A percentile compares a stretch with the other conserved stretches of the same genome.
These are phyloP conservation scores for Monoraphidium neglectum DNA, from an alignment of 139 green algal species.

Conservation along the genomic window DNA sequence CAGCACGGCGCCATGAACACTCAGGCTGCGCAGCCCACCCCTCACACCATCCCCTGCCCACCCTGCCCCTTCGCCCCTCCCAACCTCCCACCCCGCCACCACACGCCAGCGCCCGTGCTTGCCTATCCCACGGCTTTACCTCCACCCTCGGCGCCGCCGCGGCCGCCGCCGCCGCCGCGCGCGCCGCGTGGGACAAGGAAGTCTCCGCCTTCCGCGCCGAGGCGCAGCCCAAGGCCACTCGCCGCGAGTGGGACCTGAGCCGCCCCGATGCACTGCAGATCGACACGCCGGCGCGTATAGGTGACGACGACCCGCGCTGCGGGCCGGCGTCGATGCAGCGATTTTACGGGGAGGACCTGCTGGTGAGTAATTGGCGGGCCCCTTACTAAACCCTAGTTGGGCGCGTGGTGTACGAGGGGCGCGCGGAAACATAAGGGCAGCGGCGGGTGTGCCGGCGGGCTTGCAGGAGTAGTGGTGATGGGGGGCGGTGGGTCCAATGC, in stretches of 20 bases:
- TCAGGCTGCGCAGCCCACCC: no score
- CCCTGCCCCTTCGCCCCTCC: no score
- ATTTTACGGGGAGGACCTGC: conserved; percentile 77
- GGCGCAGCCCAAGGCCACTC: conserved; percentile 58
- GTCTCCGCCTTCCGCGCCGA: not conserved
- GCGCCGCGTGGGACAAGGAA: not conserved
- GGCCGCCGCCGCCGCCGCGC: not conserved
- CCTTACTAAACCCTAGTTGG: no score
- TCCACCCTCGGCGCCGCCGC: not conserved
- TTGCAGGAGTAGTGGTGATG: no score
- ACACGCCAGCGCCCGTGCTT: not conserved
- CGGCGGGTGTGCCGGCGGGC: no score
- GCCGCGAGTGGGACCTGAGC: conserved; percentile 77
- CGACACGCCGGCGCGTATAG: conserved; percentile 59
- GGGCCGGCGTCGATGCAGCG: conserved; percentile 63
- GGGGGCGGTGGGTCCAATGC: no score
- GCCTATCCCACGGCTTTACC: not conserved
- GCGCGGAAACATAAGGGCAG: no score
- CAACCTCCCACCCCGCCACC: no score
- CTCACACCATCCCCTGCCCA: not conserved
- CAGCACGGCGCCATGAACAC: no score
- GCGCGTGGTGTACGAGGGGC: no score
- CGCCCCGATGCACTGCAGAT: conserved; percentile 59
- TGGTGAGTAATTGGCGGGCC: conserved; percentile 24
- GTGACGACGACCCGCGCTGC: conserved; percentile 62